Percentiles rank a stretch among this genome's conserved stretches.
Evolutionary conservation across 2,329 filamentous ascomycete species (phyloP).

Genomic region (Zymoseptoria pseudotritici): DNA sequence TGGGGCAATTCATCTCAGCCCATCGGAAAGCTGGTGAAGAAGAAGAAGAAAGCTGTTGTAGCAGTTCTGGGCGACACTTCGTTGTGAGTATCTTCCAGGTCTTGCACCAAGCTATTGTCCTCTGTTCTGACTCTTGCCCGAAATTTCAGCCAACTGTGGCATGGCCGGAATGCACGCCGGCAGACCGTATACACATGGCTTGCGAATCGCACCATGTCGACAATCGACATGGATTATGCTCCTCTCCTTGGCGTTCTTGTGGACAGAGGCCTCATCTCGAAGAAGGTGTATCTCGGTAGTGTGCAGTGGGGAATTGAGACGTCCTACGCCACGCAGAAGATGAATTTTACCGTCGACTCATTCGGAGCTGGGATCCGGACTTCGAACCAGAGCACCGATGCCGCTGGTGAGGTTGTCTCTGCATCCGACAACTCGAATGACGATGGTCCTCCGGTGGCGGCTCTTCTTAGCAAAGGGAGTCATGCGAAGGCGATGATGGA

Average conservation of each 20-base stretch:
- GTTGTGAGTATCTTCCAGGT: conserved; percentile 4
- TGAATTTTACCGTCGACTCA: conserved; percentile 3
- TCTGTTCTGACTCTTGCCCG: neutral
- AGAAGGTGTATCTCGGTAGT: conserved; percentile 11
- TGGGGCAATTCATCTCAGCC: conserved; percentile 11
- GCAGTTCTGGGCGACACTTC: conserved; percentile 3
- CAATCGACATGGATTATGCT: conserved; percentile 13
- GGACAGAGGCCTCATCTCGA: conserved; percentile 4
- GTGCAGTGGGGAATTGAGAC: conserved; percentile 14
- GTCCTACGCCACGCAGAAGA: conserved; percentile 9
- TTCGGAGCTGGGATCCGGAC: neutral
- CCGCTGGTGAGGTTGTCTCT: neutral
- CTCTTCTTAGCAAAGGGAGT: too few relatives aligned
- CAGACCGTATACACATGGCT: conserved; percentile 15
- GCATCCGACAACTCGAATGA: neutral
- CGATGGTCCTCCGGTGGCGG: too few relatives aligned
- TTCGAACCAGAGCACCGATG: neutral
- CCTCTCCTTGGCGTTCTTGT: conserved; percentile 11
- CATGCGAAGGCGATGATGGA: too few relatives aligned
- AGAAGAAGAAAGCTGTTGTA: conserved; percentile 8
- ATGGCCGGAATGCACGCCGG: conserved; percentile 11
- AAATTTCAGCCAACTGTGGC: conserved; percentile 8
- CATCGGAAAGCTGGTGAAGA: conserved; percentile 10
- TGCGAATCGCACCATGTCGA: conserved; percentile 11
- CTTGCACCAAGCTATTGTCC: neutral